A percentile compares a stretch with the other conserved stretches of the same genome.
phyloP scores from a whole-genome alignment of 1,284 basidiomycete genomes.

The Puccinia polysora region DNA sequence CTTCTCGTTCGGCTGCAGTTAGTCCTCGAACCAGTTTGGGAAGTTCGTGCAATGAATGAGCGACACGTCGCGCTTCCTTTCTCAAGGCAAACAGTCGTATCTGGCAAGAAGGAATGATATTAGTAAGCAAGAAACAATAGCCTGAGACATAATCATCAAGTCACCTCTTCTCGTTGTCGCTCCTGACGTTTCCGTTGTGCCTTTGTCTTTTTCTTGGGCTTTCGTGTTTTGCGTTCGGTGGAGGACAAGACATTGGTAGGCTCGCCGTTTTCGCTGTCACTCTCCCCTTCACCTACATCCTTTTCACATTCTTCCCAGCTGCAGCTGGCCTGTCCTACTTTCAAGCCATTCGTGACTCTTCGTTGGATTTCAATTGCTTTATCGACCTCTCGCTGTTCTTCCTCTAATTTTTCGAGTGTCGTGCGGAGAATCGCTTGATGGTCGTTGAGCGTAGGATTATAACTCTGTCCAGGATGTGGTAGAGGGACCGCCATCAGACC shows the following conservation, averaged over 20 bases:
- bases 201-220: constrained; percentile 4
- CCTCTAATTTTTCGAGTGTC: neutral
- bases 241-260: too few species aligned
- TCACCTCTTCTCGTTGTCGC: neutral
- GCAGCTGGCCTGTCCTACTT: neutral
- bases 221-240: neutral
- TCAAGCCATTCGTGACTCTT: neutral
- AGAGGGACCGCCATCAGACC: neutral
- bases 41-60: constrained; percentile 7
- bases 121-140: neutral
- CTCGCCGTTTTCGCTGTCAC: too few species aligned
- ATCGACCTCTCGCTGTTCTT: neutral
- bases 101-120: neutral
- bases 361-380: neutral
- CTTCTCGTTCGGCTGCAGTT: neutral
- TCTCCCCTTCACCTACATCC: neutral
- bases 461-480: constrained; percentile 18
- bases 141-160: neutral
- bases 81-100: neutral
- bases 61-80: neutral
- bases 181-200: constrained; percentile 4
- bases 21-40: neutral
- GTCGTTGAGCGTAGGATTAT: constrained; percentile 23
- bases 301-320: constrained; percentile 4
- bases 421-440: constrained; percentile 8